Evolutionary conservation across 352 stramenopile species (phyloP).

Genomic region (Phytophthora cactorum): DNA sequence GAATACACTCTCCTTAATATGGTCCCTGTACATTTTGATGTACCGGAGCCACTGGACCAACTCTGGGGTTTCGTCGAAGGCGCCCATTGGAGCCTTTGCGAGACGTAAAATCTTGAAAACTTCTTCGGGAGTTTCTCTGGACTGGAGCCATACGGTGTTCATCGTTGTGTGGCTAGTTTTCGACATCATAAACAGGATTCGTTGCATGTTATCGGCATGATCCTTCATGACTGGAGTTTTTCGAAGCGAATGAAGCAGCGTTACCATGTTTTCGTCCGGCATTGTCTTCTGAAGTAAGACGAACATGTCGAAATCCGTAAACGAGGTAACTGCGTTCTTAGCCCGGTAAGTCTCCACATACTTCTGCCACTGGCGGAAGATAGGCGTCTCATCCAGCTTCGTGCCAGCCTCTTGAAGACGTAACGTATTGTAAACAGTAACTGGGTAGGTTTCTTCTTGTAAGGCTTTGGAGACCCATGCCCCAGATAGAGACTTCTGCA

Average conservation of each 20-base stretch:
- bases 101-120: constrained; percentile 7
- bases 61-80: neutral
- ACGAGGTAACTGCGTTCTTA: neutral
- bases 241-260: constrained; percentile 5
- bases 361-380: neutral
- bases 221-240: neutral
- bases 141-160: constrained; percentile 1
- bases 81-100: neutral
- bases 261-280: neutral
- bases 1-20: neutral
- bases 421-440: neutral
- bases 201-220: constrained; percentile 5
- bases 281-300: neutral
- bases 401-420: neutral
- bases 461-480: neutral
- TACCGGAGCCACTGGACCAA: constrained; percentile 4
- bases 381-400: neutral
- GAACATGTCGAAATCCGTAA: neutral
- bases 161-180: neutral
- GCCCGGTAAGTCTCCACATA: neutral
- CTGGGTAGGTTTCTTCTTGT: neutral
- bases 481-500: neutral
- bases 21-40: neutral
- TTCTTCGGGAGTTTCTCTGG: neutral
- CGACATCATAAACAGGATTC: neutral